Evolutionary conservation across 208 protist species (phyloP), one percentile per base, ranked within the genome.

Genomic region (Herpetomonas samuelpessoai): DNA sequence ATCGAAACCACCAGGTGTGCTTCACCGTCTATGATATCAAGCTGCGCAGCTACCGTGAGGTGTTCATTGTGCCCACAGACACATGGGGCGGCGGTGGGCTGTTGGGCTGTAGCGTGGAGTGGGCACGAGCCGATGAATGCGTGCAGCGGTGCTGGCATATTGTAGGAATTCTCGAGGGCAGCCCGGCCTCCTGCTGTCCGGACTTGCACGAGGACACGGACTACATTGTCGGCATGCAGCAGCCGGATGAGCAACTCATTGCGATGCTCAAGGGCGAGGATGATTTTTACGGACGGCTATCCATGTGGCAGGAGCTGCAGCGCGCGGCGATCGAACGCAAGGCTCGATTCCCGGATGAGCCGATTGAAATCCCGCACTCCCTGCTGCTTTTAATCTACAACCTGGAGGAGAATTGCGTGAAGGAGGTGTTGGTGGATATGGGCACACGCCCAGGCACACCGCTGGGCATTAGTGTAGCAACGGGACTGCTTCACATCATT

Each of bases 191-290:
- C 14, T 44, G 25, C 21, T 81, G 71, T 41, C 53, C 69, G 1
- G 76, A 82, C 22, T 54, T 96, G 9, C 10, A 65, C 14, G 72
- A 70, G 18, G 68, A 79, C 16, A 67, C 80, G 10, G 88, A 93
- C 44, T 92, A 91, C 70, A 81, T 96, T 26, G 76, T 96, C 57
- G 91, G 91, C 30, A 91, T 95, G 81, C 88, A 94, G 74, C 71
- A 57, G 3, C 51, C 74, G 1, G 61, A 85, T 47, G 79, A 88
- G 51, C 73, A 75, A 12, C 45, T 79, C 22, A 82, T 91, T 21
- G 81, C 85, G 16, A 59, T 93, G 38, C 62, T 96, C 21, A 61
- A 78, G 29, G 64, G 72, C 39, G 67, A 83, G 45, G 68, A 81
- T 22, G 87, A 92, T 45, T 81, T 96, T 24, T 79, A 84, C 53